These are phyloP conservation scores for Austroboletus niveus DNA, from an alignment of 1,284 basidiomycete species.

Conservation along the genomic window DNA sequence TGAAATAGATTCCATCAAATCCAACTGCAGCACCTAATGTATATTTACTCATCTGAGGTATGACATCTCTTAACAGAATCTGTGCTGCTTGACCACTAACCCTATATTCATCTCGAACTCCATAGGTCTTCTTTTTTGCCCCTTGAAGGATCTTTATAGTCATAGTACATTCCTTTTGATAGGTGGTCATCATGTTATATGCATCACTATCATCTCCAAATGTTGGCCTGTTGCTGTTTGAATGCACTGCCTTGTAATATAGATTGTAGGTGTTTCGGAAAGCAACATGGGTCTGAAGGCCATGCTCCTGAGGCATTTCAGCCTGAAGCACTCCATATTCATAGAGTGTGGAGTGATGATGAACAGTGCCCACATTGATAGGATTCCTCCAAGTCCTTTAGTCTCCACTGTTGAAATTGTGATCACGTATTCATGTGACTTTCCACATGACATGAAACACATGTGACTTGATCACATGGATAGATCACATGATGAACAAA, in stretches of 20 bases:
- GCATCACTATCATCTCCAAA: constrained; percentile 14
- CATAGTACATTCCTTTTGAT: background rate
- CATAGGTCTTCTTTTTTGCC: constrained; percentile 1
- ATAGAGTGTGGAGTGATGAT: no score
- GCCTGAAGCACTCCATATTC: constrained; percentile 1
- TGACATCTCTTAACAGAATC: background rate
- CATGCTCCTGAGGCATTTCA: constrained; percentile 6
- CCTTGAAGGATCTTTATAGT: background rate
- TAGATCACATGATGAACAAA: constrained; percentile 1
- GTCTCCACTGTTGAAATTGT: no score
- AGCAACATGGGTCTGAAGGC: constrained; percentile 2
- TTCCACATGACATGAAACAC: no score
- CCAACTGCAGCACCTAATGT: background rate
- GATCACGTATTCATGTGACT: no score
- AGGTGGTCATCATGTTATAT: background rate
- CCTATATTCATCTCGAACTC: background rate
- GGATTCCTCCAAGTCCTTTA: no score
- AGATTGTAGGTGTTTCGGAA: constrained; percentile 15
- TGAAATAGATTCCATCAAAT: background rate
- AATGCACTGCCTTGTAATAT: constrained; percentile 4
- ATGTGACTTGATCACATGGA: no score
- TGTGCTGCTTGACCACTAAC: constrained; percentile 1
- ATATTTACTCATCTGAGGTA: background rate
- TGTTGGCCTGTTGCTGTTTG: constrained; percentile 1
- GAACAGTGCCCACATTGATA: no score